A percentile compares a stretch with the other conserved stretches of the same genome.
Evolutionary conservation across 768 basidiomycete genomes (phyloP).

Genomic region (Multifurca ochricompacta): DNA sequence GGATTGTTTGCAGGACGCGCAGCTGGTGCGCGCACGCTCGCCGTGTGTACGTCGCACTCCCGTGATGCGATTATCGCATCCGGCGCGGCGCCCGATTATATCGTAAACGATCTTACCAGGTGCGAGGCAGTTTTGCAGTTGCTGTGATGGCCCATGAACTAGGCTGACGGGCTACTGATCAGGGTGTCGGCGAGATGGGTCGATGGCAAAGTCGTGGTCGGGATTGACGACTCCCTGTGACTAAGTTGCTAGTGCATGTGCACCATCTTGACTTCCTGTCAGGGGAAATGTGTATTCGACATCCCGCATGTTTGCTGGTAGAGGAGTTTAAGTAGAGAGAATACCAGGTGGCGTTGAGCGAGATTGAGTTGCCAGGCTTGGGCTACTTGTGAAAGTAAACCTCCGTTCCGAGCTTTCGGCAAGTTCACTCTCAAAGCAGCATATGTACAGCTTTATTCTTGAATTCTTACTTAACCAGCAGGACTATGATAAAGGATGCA

Average conservation of each 20-base stretch:
- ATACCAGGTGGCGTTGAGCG: neutral
- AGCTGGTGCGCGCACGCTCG: constrained; percentile 69
- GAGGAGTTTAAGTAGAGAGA: neutral
- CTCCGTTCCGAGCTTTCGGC: neutral
- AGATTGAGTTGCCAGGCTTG: neutral
- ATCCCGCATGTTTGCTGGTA: neutral
- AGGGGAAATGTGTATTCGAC: neutral
- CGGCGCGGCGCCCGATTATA: constrained; percentile 52
- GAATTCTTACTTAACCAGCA: neutral
- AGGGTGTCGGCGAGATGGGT: constrained; percentile 41
- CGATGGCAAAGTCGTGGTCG: constrained; percentile 41
- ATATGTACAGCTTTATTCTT: constrained; percentile 2
- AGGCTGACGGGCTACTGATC: neutral
- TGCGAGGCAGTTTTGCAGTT: constrained; percentile 31
- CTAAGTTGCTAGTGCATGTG: neutral
- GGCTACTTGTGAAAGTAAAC: neutral
- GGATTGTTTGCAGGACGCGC: constrained; percentile 70
- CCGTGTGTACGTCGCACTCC: constrained; percentile 75
- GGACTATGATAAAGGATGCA: neutral
- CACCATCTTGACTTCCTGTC: neutral
- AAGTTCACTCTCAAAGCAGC: neutral
- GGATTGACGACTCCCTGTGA: constrained; percentile 31
- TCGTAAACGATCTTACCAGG: constrained; percentile 63
- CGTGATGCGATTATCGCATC: constrained; percentile 44
- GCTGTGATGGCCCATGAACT: neutral